Percentiles rank a stretch among this genome's conserved stretches.
phyloP scores from a whole-genome alignment of 1,139 yeast genomes.

The Geotrichum fermentans region DNA sequence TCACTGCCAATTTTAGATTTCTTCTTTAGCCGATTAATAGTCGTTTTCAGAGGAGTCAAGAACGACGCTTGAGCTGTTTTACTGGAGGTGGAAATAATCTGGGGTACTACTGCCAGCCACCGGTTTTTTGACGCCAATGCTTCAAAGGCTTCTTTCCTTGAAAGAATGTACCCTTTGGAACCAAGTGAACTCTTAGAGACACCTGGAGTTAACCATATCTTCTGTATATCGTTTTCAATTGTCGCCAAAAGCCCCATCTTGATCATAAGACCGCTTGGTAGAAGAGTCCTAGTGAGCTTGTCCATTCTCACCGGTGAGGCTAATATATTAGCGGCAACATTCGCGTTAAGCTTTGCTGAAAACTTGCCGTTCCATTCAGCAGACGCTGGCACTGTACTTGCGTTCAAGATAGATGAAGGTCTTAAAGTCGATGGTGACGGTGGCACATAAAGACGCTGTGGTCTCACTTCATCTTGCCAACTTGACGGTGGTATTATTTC shows the following conservation, averaged over 20 bases:
- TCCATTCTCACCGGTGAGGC: slow-evolving; percentile 34
- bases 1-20: background rate
- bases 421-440: background rate
- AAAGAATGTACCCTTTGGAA: slow-evolving; percentile 5
- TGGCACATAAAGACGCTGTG: background rate
- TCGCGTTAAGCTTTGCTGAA: slow-evolving; percentile 22
- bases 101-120: background rate
- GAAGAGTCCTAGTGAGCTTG: slow-evolving; percentile 23
- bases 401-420: background rate
- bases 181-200: background rate
- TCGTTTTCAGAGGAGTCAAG: slow-evolving; percentile 5
- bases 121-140: slow-evolving; percentile 2
- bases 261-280: slow-evolving; percentile 31
- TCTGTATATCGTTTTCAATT: background rate
- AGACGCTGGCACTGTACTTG: background rate
- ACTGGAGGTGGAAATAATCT: slow-evolving; percentile 2
- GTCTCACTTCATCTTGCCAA: background rate
- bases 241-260: slow-evolving; percentile 27
- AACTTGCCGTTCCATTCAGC: slow-evolving; percentile 3
- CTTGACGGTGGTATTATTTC: background rate
- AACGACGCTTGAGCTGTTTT: background rate
- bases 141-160: slow-evolving; percentile 1
- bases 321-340: slow-evolving; percentile 32
- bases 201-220: background rate
- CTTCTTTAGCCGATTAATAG: background rate